Evolutionary conservation across 1,139 yeast species (phyloP), one percentile per base, ranked within the genome.

Genomic region (Saccharomycopsis phalli): DNA sequence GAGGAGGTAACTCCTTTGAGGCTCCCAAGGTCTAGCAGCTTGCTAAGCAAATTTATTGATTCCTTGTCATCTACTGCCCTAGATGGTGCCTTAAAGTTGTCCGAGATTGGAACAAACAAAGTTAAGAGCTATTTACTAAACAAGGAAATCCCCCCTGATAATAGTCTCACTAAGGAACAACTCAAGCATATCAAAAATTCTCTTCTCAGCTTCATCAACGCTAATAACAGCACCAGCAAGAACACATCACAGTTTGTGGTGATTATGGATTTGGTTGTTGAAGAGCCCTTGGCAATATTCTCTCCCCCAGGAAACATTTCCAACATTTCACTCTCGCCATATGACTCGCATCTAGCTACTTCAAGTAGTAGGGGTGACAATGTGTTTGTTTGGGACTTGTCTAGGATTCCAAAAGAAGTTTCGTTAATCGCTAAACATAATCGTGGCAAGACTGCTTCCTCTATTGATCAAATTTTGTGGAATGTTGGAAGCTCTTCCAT

Each of bases 361-460:
- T 68, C 71, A 3, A 70, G 73, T 17, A 53, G 58, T 16, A 63
- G 82, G 41, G 88, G 88, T 2, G 87, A 80, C 52, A 68, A 65
- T 37, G 61, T 79, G 10, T 76, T 66, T 51, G 63, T 77, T 49
- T 80, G 84, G 81, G 88, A 80, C 51, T 63, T 73, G 41, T 66
- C 77, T 34, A 66, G 68, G 44, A 58, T 69, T 28, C 75, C 79
- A 0, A 51, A 51, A 1, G 74, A 74, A 47, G 65, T 79, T 2
- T 62, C 73, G 0, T 58, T 79, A 19, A 56, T 75, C 38, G 86
- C 82, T 11, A 72, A 74, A 48, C 78, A 76, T 50, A 60, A 60
- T 8, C 62, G 87, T 31, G 88, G 88, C 2, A 75, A 74, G 51
- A 77, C 83, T 0, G 69, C 78, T 3, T 76, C 82, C 1, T 56